These are phyloP conservation scores for Calocybe cyanea DNA, from an alignment of 768 basidiomycete genomes.

Conservation along the genomic window DNA sequence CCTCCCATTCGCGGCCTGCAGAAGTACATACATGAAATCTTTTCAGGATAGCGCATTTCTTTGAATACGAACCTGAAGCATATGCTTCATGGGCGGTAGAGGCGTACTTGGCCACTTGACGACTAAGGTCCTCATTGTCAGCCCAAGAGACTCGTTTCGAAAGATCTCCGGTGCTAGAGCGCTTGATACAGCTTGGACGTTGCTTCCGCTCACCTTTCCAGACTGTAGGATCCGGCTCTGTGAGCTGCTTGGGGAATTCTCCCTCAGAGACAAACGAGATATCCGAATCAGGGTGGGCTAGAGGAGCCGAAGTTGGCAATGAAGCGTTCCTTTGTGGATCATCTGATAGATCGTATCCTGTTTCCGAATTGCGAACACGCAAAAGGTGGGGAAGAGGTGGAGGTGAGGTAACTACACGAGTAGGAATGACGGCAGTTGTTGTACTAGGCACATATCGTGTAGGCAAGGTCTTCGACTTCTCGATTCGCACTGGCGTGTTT, in stretches of 20 bases:
- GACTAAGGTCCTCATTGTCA: conserved; percentile 58
- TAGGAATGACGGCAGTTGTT: not conserved
- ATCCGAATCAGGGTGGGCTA: not conserved
- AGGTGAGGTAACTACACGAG: conserved; percentile 29
- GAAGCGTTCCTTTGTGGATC: conserved; percentile 19
- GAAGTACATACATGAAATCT: conserved; percentile 2
- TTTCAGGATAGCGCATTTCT: not conserved
- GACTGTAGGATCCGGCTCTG: not conserved
- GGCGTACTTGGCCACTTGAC: conserved; percentile 48
- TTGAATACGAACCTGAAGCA: conserved; percentile 28
- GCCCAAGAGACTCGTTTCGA: conserved; percentile 75
- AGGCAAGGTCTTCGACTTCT: conserved; percentile 10
- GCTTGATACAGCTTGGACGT: conserved; percentile 63
- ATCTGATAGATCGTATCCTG: conserved; percentile 19
- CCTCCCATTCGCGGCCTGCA: conserved; percentile 57
- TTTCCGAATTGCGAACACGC: conserved; percentile 20
- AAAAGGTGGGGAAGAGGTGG: conserved; percentile 39
- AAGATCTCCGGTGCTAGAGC: conserved; percentile 50
- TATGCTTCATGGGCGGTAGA: conserved; percentile 36
- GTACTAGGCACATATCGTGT: conserved; percentile 3
- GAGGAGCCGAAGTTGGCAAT: not conserved
- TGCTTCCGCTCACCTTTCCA: conserved; percentile 33
- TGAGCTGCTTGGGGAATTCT: not conserved
- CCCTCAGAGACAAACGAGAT: conserved; percentile 1
- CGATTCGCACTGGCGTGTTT: not conserved